Evolutionary conservation across 768 basidiomycete genomes (phyloP), one percentile per base, ranked within the genome.

Genomic region (Kwoniella mangroviensis): DNA sequence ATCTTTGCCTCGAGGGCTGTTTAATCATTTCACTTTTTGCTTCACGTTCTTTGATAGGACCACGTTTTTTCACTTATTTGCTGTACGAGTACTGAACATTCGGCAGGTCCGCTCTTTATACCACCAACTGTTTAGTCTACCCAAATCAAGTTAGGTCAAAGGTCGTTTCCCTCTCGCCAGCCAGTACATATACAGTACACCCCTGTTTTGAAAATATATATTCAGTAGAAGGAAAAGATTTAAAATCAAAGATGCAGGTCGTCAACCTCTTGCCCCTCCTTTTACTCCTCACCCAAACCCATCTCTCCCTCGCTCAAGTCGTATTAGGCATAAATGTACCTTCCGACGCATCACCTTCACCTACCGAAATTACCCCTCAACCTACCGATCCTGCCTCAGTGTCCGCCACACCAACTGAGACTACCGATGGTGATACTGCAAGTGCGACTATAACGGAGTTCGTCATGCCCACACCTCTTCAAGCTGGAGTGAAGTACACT

Each of bases 381-480:
- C 45, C 45, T 49, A 49, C 45, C 13, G 45, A 49, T 49, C 13
- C n/a, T n/a, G n/a, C n/a, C n/a, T n/a, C n/a, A n/a, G n/a, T n/a
- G n/a, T n/a, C 45, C 15, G 45, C 1, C 19, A 13, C 19, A 49
- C 13, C 45, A 4, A 49, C 45, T 49, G 45, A 49, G 12, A 49
- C 19, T 19, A 13, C 45, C 45, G 19, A 13, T 13, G 45, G 45
- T 49, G 6, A 13, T 6, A 49, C 45, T 3, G 26, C 64, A 10
- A 43, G 67, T 11, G 52, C 69, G 17, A 56, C 63, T 13, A 63
- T 63, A 15, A 63, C 62, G 7, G 62, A 53, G 17, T 73, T 70
- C 49, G 53, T 69, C 15, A 69, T 66, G 43, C 75, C 75, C 10
- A 64, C 65, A 1, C 73, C 75, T 6, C 40, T 67, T 22, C n/a